A percentile compares a stretch with the other conserved stretches of the same genome.
Conservation (phyloP, 1,284 basidiomycete species). For the Xerocomus nothofagi region DNA sequence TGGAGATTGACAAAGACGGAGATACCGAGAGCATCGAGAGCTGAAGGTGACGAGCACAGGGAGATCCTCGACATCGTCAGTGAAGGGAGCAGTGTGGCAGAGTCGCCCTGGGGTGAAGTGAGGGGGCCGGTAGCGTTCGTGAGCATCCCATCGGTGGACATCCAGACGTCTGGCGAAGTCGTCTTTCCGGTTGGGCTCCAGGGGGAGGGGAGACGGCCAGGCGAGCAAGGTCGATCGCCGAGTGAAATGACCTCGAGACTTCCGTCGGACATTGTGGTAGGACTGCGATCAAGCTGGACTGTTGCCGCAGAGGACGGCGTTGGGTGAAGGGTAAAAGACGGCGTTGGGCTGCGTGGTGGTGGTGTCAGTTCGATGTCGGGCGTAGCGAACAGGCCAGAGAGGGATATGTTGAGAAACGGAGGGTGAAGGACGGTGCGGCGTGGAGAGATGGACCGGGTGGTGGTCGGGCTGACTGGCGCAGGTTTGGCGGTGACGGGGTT, state of each 20-base stretch:
- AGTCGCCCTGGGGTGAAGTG: not conserved
- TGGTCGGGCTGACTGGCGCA: not conserved
- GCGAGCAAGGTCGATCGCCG: constrained; percentile 15
- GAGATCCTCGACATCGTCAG: constrained; percentile 9
- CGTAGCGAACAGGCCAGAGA: constrained; percentile 22
- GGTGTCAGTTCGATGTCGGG: too few species aligned
- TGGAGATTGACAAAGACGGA: constrained; percentile 21
- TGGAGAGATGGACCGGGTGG: too few species aligned
- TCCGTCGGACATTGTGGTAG: constrained; percentile 28
- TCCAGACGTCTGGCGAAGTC: constrained; percentile 23
- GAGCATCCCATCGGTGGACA: constrained; percentile 26
- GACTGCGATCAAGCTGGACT: constrained; percentile 26
- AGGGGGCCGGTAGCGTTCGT: constrained; percentile 16
- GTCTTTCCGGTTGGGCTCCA: constrained; percentile 29
- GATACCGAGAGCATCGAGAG: constrained; percentile 21
- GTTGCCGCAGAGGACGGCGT: constrained; percentile 16
- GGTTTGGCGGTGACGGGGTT: constrained; percentile 17
- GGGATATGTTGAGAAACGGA: constrained; percentile 22
- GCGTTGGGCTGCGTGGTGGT: constrained; percentile 6
- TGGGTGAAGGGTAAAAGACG: constrained; percentile 11
- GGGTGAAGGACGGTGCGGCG: too few species aligned
- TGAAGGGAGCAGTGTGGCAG: not conserved
- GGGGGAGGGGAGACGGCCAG: constrained; percentile 30
- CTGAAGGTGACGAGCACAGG: constrained; percentile 20
- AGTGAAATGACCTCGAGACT: constrained; percentile 29